Evolutionary conservation across 495 filamentous ascomycete species (phyloP).

Genomic region (Aspergillus affinis): DNA sequence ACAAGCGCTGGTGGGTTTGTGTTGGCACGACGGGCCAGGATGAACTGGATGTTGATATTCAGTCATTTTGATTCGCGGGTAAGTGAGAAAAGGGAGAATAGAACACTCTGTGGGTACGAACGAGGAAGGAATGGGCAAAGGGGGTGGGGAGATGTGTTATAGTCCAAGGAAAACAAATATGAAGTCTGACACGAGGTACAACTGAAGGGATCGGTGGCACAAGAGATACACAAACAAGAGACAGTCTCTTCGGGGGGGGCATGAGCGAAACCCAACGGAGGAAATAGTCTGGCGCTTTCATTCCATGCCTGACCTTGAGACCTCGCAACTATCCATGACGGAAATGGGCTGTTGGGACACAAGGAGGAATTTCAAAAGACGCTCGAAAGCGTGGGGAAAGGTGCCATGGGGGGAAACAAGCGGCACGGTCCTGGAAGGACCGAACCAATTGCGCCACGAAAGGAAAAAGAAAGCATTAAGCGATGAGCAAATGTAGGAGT

Average conservation of each 20-base stretch:
- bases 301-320: slow-evolving; percentile 9
- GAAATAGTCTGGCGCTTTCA: slow-evolving; percentile 4
- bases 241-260: background rate
- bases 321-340: slow-evolving; percentile 14
- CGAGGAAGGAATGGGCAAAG: background rate
- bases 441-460: slow-evolving; percentile 3
- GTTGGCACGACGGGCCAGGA: slow-evolving; percentile 11
- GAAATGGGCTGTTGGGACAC: slow-evolving; percentile 5
- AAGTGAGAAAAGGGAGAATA: background rate
- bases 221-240: background rate
- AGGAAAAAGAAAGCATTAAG: slow-evolving; percentile 4
- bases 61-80: slow-evolving; percentile 20
- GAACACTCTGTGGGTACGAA: background rate
- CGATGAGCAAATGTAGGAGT: background rate
- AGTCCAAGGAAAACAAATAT: background rate
- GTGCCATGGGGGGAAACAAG: slow-evolving; percentile 13
- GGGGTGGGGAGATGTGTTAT: background rate
- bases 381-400: slow-evolving; percentile 13
- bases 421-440: slow-evolving; percentile 9
- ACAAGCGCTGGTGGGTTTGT: slow-evolving; percentile 10
- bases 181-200: background rate
- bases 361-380: background rate
- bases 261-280: background rate
- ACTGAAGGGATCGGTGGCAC: background rate
- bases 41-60: slow-evolving; percentile 27